Percentiles rank a stretch among this genome's conserved stretches.
phyloP scores from a whole-genome alignment of 2,329 filamentous ascomycete genomes.

The Hypoxylon rubiginosum region DNA sequence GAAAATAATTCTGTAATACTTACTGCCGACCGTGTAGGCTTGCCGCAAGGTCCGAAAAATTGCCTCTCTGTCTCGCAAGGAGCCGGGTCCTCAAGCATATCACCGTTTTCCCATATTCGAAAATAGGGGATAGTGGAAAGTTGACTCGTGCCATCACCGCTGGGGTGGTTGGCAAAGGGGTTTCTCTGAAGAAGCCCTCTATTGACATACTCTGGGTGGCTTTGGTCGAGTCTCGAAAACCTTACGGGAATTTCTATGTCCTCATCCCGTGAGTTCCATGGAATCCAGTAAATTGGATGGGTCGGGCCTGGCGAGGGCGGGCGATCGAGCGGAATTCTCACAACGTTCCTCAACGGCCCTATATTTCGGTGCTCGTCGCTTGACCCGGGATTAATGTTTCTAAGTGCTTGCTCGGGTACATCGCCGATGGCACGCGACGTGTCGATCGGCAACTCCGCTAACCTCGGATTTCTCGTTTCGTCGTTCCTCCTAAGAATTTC shows the following conservation, averaged over 20 bases:
- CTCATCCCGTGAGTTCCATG: background rate
- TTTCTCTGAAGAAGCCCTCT: background rate
- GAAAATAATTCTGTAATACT: background rate
- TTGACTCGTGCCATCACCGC: background rate
- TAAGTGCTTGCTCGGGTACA: background rate
- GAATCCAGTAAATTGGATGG: slow-evolving; percentile 14
- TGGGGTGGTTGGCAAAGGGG: slow-evolving; percentile 23
- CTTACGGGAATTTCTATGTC: background rate
- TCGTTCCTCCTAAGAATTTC: background rate
- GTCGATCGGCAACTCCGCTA: background rate
- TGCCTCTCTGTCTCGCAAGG: background rate
- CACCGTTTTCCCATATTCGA: slow-evolving; percentile 8
- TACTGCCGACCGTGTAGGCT: background rate
- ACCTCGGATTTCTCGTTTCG: background rate
- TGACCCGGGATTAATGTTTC: slow-evolving; percentile 5
- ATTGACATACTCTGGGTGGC: slow-evolving; percentile 5
- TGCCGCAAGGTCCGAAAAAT: background rate
- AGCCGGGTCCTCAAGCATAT: background rate
- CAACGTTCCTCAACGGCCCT: slow-evolving; percentile 5
- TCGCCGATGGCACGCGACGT: background rate
- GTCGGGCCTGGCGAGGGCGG: slow-evolving; percentile 20
- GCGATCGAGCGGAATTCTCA: background rate
- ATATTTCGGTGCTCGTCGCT: background rate
- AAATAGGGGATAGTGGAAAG: slow-evolving; percentile 22
- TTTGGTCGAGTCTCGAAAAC: background rate